Evolutionary conservation across 2,329 filamentous ascomycete genomes (phyloP).

Genomic region (Fusarium bactridioides): DNA sequence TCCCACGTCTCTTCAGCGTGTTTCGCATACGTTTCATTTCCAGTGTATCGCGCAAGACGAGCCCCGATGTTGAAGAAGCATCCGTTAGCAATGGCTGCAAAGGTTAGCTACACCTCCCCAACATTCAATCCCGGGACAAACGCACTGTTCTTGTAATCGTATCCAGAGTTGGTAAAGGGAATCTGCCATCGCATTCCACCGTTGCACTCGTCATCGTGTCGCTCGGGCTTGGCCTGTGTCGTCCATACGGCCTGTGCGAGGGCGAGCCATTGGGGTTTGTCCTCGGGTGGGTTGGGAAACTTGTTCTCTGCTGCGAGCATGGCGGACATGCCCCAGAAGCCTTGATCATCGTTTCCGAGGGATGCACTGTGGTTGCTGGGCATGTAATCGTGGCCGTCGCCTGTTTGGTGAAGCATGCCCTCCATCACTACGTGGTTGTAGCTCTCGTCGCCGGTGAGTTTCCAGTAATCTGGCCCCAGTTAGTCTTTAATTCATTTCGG

Average conservation of each 20-base stretch:
- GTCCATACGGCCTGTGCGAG: conserved; percentile 76
- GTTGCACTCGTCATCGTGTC: conserved; percentile 69
- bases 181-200: conserved; percentile 84
- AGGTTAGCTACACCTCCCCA: neutral
- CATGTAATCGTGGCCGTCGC: conserved; percentile 66
- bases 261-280: conserved; percentile 67
- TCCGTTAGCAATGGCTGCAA: conserved; percentile 64
- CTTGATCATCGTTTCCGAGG: conserved; percentile 75
- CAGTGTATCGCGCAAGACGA: conserved; percentile 75
- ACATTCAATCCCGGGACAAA: neutral
- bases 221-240: conserved; percentile 64
- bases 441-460: conserved; percentile 68
- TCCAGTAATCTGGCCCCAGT: conserved; percentile 65
- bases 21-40: conserved; percentile 69
- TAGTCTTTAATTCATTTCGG: rapidly evolving
- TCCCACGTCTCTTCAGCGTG: conserved; percentile 70
- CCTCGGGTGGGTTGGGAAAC: conserved; percentile 65
- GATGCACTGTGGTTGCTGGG: conserved; percentile 66
- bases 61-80: conserved; percentile 72
- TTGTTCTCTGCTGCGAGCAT: conserved; percentile 72
- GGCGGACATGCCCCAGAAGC: conserved; percentile 73
- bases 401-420: conserved; percentile 66
- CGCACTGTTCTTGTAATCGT: conserved; percentile 75
- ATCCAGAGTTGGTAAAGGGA: conserved; percentile 75
- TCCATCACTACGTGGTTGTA: conserved; percentile 68